phyloP scores from a whole-genome alignment of 345 rosid genomes.

The Anacardium occidentale region DNA sequence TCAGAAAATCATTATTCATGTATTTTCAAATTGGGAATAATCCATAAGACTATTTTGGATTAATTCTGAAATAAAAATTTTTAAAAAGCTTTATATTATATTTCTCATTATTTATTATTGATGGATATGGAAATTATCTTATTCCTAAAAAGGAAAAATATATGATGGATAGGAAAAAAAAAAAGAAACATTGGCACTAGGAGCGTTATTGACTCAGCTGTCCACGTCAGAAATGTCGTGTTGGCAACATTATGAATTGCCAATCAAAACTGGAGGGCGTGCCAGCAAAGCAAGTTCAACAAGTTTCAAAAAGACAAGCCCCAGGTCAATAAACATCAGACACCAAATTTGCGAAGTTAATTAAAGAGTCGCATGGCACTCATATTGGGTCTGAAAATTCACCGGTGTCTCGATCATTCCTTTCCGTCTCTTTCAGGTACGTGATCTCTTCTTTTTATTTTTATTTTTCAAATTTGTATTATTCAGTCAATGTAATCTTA shows the following conservation, averaged over 20 bases:
- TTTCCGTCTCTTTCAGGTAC: constrained; percentile 31
- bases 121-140: no score
- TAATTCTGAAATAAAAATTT: no score
- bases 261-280: not conserved
- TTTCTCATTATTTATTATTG: no score
- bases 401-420: constrained; percentile 22
- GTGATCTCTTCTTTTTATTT: constrained; percentile 17
- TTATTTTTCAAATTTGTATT: not conserved
- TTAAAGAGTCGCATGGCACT: not conserved
- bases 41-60: no score
- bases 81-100: no score
- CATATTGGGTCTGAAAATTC: constrained; percentile 5
- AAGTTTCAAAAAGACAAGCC: not conserved
- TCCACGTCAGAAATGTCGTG: constrained; percentile 7
- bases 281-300: constrained; percentile 13
- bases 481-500: constrained; percentile 23
- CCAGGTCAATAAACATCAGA: not conserved
- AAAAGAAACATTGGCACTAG: no score
- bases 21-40: no score
- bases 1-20: no score
- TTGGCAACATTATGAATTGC: not conserved
- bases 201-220: no score
- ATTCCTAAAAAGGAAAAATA: no score
- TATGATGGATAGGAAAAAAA: no score
- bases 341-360: constrained; percentile 13